Evolutionary conservation across 768 basidiomycete species (phyloP).

Genomic region (Russula lepida): DNA sequence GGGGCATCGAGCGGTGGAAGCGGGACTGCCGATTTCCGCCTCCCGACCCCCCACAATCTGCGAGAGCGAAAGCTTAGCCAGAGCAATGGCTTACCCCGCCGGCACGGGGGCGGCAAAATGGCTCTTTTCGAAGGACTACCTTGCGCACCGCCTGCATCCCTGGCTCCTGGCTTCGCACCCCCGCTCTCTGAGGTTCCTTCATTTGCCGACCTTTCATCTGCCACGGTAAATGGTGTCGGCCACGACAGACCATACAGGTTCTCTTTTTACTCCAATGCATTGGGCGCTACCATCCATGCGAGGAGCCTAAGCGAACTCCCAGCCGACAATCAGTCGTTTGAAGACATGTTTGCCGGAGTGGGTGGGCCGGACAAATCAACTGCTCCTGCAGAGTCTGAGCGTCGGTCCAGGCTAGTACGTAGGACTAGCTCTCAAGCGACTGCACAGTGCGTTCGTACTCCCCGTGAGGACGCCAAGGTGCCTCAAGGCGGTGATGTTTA

Average conservation of each 20-base stretch:
- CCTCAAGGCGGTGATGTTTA: not conserved
- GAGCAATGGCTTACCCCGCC: slow-evolving; percentile 60
- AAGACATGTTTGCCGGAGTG: slow-evolving; percentile 71
- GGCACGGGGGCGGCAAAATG: slow-evolving; percentile 67
- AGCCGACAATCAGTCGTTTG: slow-evolving; percentile 87
- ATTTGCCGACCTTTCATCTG: slow-evolving; percentile 30
- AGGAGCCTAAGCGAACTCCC: slow-evolving; percentile 89
- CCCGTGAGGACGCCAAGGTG: not conserved
- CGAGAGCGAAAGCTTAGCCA: slow-evolving; percentile 86
- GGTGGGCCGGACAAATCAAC: slow-evolving; percentile 7
- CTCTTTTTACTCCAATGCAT: slow-evolving; percentile 93
- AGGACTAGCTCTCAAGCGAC: slow-evolving; percentile 2
- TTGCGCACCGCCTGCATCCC: slow-evolving; percentile 41
- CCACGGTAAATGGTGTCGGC: slow-evolving; percentile 18
- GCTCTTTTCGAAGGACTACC: slow-evolving; percentile 70
- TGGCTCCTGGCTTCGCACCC: slow-evolving; percentile 20
- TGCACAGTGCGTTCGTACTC: not conserved
- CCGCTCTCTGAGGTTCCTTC: slow-evolving; percentile 35
- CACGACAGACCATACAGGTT: slow-evolving; percentile 94
- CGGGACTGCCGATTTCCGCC: slow-evolving; percentile 19
- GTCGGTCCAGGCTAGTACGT: not conserved
- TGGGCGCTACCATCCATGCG: slow-evolving; percentile 91
- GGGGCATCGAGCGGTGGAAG: slow-evolving; percentile 20
- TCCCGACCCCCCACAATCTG: slow-evolving; percentile 44
- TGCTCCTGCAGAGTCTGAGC: not conserved